phyloP scores from a whole-genome alignment of 306 rosid genomes.

The Vigna reflexopilosa region DNA sequence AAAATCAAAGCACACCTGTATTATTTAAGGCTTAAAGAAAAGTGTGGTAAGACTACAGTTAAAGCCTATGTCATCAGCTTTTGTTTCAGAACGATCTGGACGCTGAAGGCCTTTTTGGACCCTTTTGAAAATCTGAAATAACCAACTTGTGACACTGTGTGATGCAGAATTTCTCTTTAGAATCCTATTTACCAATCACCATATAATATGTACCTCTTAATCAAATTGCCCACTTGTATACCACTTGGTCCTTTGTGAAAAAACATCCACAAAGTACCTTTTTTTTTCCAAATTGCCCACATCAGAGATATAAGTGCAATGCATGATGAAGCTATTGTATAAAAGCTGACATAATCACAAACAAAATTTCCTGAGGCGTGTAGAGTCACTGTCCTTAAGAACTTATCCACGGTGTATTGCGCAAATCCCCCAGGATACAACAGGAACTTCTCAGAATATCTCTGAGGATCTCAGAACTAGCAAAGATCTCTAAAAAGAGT shows the following conservation, averaged over 20 bases:
- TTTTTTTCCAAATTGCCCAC: background rate
- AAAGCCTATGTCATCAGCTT: background rate
- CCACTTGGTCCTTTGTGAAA: background rate
- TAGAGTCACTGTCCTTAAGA: no score
- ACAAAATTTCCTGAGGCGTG: no score
- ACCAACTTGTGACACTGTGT: constrained; percentile 18
- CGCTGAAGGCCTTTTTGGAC: constrained; percentile 11
- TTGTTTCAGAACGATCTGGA: constrained; percentile 17
- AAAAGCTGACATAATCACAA: no score
- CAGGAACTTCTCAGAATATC: no score
- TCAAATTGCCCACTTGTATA: background rate
- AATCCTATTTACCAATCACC: constrained; percentile 29
- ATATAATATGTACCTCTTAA: background rate
- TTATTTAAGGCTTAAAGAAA: background rate
- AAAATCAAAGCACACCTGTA: background rate
- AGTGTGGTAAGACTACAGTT: background rate
- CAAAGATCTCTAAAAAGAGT: no score
- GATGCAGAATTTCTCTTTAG: constrained; percentile 4
- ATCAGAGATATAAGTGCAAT: background rate
- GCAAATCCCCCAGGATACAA: no score
- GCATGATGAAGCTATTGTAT: background rate
- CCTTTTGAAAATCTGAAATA: background rate
- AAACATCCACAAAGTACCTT: background rate
- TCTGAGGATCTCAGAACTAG: no score
- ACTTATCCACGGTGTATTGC: no score